phyloP scores from a whole-genome alignment of 2,329 filamentous ascomycete species.

The Colletotrichum sp. region DNA sequence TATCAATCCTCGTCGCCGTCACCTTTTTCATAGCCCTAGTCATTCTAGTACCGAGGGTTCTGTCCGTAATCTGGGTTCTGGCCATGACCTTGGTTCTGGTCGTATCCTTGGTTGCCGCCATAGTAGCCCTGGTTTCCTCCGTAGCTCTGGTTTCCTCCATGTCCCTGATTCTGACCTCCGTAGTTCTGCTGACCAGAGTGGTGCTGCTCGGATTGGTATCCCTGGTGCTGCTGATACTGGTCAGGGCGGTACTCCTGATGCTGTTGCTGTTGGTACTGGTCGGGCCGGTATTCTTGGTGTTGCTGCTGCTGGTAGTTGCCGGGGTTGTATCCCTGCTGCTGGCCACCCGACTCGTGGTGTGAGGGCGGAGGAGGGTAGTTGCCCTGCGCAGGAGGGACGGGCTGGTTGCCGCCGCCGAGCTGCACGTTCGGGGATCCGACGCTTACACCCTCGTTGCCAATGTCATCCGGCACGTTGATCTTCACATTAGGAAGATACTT shows the following conservation, averaged over 20 bases:
- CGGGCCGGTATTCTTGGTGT: slow-evolving; percentile 29
- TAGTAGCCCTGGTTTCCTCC: neutral
- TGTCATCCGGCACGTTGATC: slow-evolving; percentile 50
- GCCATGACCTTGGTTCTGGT: neutral
- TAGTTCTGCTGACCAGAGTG: neutral
- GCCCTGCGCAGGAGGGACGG: slow-evolving; percentile 26
- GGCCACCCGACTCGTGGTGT: slow-evolving; percentile 21
- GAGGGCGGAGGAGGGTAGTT: slow-evolving; percentile 22
- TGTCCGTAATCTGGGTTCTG: neutral
- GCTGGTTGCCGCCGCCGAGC: slow-evolving; percentile 35
- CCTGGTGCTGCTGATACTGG: slow-evolving; percentile 22
- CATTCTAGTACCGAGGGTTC: slow-evolving; percentile 27
- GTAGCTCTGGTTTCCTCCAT: slow-evolving; percentile 25
- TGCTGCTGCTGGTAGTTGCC: slow-evolving; percentile 27
- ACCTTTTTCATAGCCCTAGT: accelerated
- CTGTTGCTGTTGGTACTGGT: slow-evolving; percentile 25
- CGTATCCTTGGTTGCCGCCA: slow-evolving; percentile 6
- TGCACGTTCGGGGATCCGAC: slow-evolving; percentile 42
- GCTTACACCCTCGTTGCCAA: slow-evolving; percentile 50
- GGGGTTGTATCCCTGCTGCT: slow-evolving; percentile 30
- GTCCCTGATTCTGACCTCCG: slow-evolving; percentile 12
- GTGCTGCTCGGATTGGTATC: slow-evolving; percentile 19
- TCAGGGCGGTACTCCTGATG: slow-evolving; percentile 19
- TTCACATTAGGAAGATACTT: slow-evolving; percentile 50
- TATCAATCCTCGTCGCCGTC: neutral